Evolutionary conservation across 805 yeast genomes (phyloP).

Genomic region (Millerago galiae): DNA sequence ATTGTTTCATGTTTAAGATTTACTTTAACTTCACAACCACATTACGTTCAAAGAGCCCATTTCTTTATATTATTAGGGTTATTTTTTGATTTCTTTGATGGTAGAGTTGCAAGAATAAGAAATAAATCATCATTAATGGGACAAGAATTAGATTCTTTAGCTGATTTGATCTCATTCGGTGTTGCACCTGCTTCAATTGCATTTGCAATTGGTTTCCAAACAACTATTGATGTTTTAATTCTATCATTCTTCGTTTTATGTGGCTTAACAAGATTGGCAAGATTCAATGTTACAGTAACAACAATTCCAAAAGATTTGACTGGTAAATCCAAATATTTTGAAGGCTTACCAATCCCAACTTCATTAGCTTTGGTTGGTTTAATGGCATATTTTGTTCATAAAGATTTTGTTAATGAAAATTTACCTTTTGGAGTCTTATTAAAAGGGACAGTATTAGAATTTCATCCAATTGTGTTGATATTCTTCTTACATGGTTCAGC

Average conservation of each 20-base stretch:
- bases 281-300: conserved; percentile 91
- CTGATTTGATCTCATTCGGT: conserved; percentile 91
- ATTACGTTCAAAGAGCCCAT: conserved; percentile 82
- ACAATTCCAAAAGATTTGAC: conserved; percentile 82
- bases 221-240: conserved; percentile 72
- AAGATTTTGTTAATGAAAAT: conserved; percentile 38
- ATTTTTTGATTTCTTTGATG: conserved; percentile 94
- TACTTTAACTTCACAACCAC: conserved; percentile 60
- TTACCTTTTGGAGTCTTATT: conserved; percentile 65
- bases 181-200: conserved; percentile 94
- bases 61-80: conserved; percentile 85
- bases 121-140: conserved; percentile 92
- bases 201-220: conserved; percentile 81
- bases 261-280: conserved; percentile 88
- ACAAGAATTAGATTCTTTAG: conserved; percentile 94
- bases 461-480: conserved; percentile 62
- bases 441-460: conserved; percentile 52
- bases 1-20: conserved; percentile 81
- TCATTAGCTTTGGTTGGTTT: conserved; percentile 65
- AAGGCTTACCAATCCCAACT: conserved; percentile 95
- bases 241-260: conserved; percentile 84
- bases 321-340: conserved; percentile 89
- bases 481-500: conserved; percentile 82
- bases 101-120: conserved; percentile 92
- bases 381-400: conserved; percentile 63